Conservation (phyloP, 495 filamentous ascomycete species). For the Aspergillus haitiensis region DNA sequence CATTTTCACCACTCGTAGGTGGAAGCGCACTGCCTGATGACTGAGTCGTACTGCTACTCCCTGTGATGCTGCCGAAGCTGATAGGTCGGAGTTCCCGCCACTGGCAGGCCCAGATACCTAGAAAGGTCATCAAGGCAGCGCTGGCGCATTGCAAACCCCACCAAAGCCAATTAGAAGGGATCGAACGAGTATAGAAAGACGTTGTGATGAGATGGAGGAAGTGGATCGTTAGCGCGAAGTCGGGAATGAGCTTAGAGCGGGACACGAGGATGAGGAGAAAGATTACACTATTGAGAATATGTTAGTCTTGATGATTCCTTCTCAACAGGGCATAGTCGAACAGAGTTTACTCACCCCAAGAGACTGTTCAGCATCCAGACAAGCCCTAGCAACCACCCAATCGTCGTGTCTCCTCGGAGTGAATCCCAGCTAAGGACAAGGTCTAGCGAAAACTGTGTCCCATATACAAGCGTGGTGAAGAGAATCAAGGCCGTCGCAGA, state of each 20-base stretch:
- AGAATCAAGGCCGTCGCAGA: slow-evolving; percentile 72
- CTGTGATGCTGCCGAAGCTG: slow-evolving; percentile 68
- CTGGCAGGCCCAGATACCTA: slow-evolving; percentile 87
- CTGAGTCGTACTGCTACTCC: slow-evolving; percentile 18
- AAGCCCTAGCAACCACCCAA: slow-evolving; percentile 87
- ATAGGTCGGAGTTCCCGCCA: slow-evolving; percentile 89
- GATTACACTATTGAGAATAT: slow-evolving; percentile 48
- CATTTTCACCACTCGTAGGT: slow-evolving; percentile 27
- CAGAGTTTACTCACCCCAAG: slow-evolving; percentile 60
- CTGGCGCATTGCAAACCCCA: slow-evolving; percentile 77
- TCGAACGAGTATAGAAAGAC: slow-evolving; percentile 67
- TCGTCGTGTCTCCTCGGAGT: slow-evolving; percentile 85
- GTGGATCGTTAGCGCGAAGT: slow-evolving; percentile 90
- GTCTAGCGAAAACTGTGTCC: slow-evolving; percentile 65
- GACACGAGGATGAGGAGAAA: slow-evolving; percentile 78
- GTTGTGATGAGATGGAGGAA: slow-evolving; percentile 80
- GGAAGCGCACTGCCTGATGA: slow-evolving; percentile 28
- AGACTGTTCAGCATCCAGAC: slow-evolving; percentile 81
- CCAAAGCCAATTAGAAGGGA: slow-evolving; percentile 81
- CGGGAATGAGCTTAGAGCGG: slow-evolving; percentile 86
- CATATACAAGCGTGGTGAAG: slow-evolving; percentile 85
- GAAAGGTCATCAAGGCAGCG: slow-evolving; percentile 63
- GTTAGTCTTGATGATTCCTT: slow-evolving; percentile 9
- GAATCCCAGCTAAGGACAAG: slow-evolving; percentile 77
- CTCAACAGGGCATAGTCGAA: background rate